phyloP scores from a whole-genome alignment of 257 asterid genomes.

The Avicennia marina region DNA sequence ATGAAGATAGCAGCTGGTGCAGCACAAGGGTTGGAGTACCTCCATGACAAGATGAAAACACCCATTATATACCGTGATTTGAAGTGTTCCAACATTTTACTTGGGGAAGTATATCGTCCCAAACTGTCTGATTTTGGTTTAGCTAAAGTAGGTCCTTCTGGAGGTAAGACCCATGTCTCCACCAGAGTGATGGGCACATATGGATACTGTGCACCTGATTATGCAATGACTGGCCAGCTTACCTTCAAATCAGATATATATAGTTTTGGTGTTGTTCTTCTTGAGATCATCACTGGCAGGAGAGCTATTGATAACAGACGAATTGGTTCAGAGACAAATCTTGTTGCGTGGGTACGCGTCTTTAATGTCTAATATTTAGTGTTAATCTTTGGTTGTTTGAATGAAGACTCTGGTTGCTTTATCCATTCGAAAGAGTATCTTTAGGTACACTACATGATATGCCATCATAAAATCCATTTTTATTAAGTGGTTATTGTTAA shows the following conservation, averaged over 20 bases:
- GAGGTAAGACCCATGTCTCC: slow-evolving; percentile 75
- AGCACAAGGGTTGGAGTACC: slow-evolving; percentile 75
- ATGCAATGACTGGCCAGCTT: slow-evolving; percentile 83
- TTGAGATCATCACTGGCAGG: slow-evolving; percentile 77
- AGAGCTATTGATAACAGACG: slow-evolving; percentile 55
- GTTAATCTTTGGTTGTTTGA: background rate
- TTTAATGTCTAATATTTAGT: background rate
- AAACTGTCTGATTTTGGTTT: slow-evolving; percentile 82
- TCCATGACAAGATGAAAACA: slow-evolving; percentile 68
- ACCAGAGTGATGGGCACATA: slow-evolving; percentile 94
- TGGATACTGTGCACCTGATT: slow-evolving; percentile 88
- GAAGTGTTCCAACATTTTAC: slow-evolving; percentile 73
- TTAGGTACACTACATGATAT: too few species aligned
- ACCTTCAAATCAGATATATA: slow-evolving; percentile 77
- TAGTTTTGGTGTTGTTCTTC: slow-evolving; percentile 83
- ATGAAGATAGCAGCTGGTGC: slow-evolving; percentile 88
- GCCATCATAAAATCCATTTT: too few species aligned
- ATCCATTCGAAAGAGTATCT: too few species aligned
- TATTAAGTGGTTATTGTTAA: too few species aligned
- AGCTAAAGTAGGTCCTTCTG: slow-evolving; percentile 75
- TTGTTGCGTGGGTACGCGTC: slow-evolving; percentile 63
- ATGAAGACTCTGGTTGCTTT: background rate
- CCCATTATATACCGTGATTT: slow-evolving; percentile 80
- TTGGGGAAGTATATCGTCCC: slow-evolving; percentile 63
- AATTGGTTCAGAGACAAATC: slow-evolving; percentile 38